Percentiles rank a stretch among this genome's conserved stretches.
Evolutionary conservation across 1,139 yeast genomes (phyloP).

Genomic region (Scheffersomyces illinoinensis): DNA sequence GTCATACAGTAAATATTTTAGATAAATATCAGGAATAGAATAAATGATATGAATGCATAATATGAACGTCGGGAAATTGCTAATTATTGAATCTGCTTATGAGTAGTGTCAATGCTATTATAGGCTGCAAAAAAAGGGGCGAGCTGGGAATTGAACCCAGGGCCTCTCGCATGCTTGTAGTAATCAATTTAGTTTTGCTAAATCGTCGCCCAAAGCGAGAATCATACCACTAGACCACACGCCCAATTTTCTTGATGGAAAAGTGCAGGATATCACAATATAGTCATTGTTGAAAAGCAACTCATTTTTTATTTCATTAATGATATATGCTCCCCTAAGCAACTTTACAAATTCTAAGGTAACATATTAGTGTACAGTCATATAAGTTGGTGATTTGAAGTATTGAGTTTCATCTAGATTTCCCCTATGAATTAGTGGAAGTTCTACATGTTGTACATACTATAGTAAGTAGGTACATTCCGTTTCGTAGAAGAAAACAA

Average conservation of each 20-base stretch:
- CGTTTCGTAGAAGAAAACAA: too few relatives aligned
- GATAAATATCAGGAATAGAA: too few relatives aligned
- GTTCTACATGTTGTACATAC: too few relatives aligned
- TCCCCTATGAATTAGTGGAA: too few relatives aligned
- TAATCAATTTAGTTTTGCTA: constrained; percentile 4
- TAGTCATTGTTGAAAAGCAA: not conserved
- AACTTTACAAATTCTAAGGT: too few relatives aligned
- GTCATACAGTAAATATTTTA: not conserved
- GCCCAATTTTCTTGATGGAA: not conserved
- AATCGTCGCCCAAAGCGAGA: constrained; percentile 1
- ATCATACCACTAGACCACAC: constrained; percentile 1
- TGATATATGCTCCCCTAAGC: not conserved
- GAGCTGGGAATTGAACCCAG: constrained; percentile 37
- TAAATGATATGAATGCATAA: not conserved
- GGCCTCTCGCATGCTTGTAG: constrained; percentile 32
- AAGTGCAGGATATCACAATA: not conserved
- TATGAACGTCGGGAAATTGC: not conserved
- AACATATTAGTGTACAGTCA: too few relatives aligned
- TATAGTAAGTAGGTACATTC: too few relatives aligned
- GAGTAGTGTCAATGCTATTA: not conserved
- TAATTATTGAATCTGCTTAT: not conserved
- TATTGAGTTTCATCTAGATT: too few relatives aligned
- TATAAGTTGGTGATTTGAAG: too few relatives aligned
- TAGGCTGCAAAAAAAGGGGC: constrained; percentile 19
- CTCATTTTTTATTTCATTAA: too few relatives aligned